Evolutionary conservation across 225 moss, liverwort and hornwort genomes (phyloP), one percentile per base, ranked within the genome.

Genomic region (Takakia lepidozioides): DNA sequence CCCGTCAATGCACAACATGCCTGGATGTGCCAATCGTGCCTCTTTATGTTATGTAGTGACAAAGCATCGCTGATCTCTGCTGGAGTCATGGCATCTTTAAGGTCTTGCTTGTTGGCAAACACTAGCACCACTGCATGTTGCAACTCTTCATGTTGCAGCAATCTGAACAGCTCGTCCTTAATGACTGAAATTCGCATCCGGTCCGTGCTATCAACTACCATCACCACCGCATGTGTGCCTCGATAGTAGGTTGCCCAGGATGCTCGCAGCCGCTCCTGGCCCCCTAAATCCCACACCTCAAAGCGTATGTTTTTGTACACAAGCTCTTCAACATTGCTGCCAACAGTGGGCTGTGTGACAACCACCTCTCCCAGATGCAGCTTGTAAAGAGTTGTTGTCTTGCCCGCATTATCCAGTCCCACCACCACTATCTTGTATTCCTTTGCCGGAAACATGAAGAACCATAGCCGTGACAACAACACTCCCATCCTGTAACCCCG

Each of bases 351-450:
- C 65, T 87, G 83, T 24, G 87, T 87, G 45, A 84, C 80, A 25
- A 87, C 87, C 48, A 87, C 87, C 59, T 87, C 87, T n/a, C 87
- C 87, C 73, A 87, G 59, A 51, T 87, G 87, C 58, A 87, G 66
- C 71, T 87, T 87, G 54, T 87, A 87, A 7, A 87, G 77, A 6
- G 87, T 87, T 5, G 87, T 87, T 27, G 87, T 87, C 71, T 87
- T 87, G 8, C 87, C 87, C 29, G 87, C 87, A 43, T 87, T 87
- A 74, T 84, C 87, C 66, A 87, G 56, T 30, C 87, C 87, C 73
- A 87, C 87, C 29, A 87, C 87, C 16, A 87, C 87, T 56, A 87
- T 87, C 63, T 87, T 87, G 54, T 87, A 87, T 44, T 87, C 87
- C 57, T 87, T 87, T 8, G 87, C 87, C 39, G 87, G 87, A 60